Conservation (phyloP, 2,329 filamentous ascomycete species). For the Chaetothyriales sp. region DNA sequence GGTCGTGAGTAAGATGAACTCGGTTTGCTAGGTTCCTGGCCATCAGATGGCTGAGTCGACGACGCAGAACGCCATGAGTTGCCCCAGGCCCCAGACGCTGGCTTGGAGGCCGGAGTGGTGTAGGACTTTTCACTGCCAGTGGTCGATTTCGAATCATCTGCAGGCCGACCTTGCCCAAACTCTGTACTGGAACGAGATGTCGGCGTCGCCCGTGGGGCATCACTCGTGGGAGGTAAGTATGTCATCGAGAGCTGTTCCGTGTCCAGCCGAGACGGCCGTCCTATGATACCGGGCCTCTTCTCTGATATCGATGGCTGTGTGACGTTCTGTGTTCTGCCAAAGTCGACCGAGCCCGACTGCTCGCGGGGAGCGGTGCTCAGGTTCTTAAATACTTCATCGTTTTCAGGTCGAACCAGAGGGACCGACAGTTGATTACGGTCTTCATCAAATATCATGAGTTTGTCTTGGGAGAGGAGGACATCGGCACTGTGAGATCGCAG, state of each 20-base stretch:
- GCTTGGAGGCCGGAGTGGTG: slow-evolving; percentile 14
- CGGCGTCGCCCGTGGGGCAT: slow-evolving; percentile 1
- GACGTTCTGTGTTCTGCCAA: not conserved
- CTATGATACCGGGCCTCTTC: not conserved
- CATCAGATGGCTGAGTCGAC: slow-evolving; percentile 1
- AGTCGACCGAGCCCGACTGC: not conserved
- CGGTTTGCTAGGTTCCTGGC: slow-evolving; percentile 8
- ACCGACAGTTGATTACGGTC: slow-evolving; percentile 77
- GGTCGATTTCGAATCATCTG: slow-evolving; percentile 18
- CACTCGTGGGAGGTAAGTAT: not conserved
- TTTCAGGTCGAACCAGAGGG: slow-evolving; percentile 81
- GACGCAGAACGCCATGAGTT: slow-evolving; percentile 16
- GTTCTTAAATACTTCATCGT: slow-evolving; percentile 64
- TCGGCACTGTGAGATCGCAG: slow-evolving; percentile 77
- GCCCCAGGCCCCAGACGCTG: slow-evolving; percentile 15
- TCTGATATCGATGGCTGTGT: not conserved
- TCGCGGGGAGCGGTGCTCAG: slow-evolving; percentile 43
- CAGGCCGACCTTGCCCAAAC: slow-evolving; percentile 3
- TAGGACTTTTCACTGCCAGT: slow-evolving; percentile 20
- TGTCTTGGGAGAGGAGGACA: slow-evolving; percentile 80
- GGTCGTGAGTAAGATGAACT: slow-evolving; percentile 14
- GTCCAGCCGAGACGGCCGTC: not conserved
- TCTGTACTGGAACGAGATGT: slow-evolving; percentile 11
- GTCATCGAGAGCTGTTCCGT: not conserved
- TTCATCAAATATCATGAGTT: slow-evolving; percentile 72